phyloP scores from a whole-genome alignment of 1,284 basidiomycete species.

The Cryptococcus jaspeensis region DNA sequence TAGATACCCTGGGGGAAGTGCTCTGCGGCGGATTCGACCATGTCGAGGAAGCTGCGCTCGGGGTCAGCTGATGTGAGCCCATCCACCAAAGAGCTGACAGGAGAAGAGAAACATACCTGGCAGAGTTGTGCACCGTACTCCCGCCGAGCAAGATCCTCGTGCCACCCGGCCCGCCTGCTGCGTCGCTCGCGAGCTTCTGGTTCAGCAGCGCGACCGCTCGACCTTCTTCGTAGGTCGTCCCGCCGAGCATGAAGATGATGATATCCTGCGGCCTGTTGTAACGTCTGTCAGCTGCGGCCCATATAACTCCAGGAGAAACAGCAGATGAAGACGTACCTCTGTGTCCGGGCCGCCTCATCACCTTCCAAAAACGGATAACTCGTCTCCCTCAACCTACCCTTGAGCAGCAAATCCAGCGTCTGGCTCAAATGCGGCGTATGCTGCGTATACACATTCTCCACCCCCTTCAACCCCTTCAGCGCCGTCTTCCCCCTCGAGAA shows the following conservation, averaged over 20 bases:
- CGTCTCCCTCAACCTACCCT: constrained; percentile 78
- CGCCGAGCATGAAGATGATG: constrained; percentile 91
- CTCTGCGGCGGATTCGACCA: constrained; percentile 47
- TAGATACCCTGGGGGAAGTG: constrained; percentile 49
- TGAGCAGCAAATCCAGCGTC: constrained; percentile 86
- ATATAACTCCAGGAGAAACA: background rate
- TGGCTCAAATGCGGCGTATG: constrained; percentile 91
- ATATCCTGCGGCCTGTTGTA: constrained; percentile 80
- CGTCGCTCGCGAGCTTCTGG: constrained; percentile 61
- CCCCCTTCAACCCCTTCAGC: constrained; percentile 93
- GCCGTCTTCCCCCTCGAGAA: constrained; percentile 93
- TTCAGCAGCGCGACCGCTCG: constrained; percentile 79
- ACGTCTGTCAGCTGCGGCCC: background rate
- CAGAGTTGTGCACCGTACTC: constrained; percentile 88
- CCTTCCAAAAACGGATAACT: constrained; percentile 87
- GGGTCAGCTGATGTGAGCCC: background rate
- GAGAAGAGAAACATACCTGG: constrained; percentile 59
- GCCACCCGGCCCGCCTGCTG: constrained; percentile 54
- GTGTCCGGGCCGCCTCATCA: constrained; percentile 52
- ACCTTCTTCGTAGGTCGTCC: constrained; percentile 91
- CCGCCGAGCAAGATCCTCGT: constrained; percentile 79
- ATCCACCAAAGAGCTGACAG: too few relatives aligned
- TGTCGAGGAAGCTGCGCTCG: constrained; percentile 47
- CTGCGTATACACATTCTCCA: constrained; percentile 99
- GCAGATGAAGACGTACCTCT: constrained; percentile 31